Percentiles rank a stretch among this genome's conserved stretches.
Conservation (phyloP, 108 stramenopile species). For the Cyclostephanos tholiformis region DNA sequence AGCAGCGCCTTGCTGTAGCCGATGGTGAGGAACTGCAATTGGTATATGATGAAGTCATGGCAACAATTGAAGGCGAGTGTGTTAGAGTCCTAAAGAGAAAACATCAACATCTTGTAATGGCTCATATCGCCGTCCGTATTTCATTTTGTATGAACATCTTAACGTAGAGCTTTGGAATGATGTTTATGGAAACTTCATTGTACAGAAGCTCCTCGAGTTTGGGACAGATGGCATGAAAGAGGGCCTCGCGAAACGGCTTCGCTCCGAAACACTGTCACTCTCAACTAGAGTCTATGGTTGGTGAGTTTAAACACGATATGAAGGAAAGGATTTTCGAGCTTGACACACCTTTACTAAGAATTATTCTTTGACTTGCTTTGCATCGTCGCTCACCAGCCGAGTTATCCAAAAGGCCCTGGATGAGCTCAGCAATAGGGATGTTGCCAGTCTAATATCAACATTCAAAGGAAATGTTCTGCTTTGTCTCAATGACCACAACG, state of each 20-base stretch:
- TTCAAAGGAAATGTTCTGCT: slow-evolving; percentile 78
- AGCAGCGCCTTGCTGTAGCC: slow-evolving; percentile 82
- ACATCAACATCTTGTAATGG: too few species aligned
- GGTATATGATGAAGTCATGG: slow-evolving; percentile 75
- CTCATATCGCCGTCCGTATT: neutral
- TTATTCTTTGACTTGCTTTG: neutral
- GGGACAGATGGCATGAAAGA: slow-evolving; percentile 78
- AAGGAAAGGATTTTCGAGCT: neutral
- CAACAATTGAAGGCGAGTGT: slow-evolving; percentile 39
- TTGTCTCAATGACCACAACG: slow-evolving; percentile 91
- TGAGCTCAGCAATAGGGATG: slow-evolving; percentile 55
- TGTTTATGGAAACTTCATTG: slow-evolving; percentile 91
- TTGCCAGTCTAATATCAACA: slow-evolving; percentile 71
- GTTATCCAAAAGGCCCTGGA: slow-evolving; percentile 92
- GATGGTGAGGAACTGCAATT: slow-evolving; percentile 70
- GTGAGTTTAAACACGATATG: slow-evolving; percentile 33
- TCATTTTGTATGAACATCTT: neutral
- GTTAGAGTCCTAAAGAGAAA: neutral
- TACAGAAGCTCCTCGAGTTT: slow-evolving; percentile 92
- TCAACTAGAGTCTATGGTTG: slow-evolving; percentile 83
- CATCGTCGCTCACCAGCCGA: slow-evolving; percentile 59
- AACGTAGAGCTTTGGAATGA: slow-evolving; percentile 59
- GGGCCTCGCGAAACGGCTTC: slow-evolving; percentile 46
- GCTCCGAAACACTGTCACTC: slow-evolving; percentile 66
- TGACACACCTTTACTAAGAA: neutral